These are phyloP conservation scores for Orbilia ellipsospora DNA, from an alignment of 2,329 filamentous ascomycete genomes.

Conservation along the genomic window DNA sequence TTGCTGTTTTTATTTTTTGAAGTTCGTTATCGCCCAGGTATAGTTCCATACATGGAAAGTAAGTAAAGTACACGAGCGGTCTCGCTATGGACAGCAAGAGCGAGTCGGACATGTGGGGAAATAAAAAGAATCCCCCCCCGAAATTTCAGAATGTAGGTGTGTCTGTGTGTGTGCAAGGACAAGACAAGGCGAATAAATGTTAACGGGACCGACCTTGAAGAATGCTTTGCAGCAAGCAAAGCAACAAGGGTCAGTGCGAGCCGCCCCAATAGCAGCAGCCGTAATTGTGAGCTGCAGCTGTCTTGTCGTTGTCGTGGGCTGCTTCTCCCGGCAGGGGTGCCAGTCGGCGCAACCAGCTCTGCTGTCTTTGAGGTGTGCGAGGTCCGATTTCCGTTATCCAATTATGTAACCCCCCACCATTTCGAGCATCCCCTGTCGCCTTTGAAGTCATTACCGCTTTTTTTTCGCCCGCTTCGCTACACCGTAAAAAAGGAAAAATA, in stretches of 20 bases:
- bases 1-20: constrained; percentile 15
- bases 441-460: constrained; percentile 40
- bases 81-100: not conserved
- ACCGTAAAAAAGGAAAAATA: constrained; percentile 16
- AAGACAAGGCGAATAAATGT: too few species aligned
- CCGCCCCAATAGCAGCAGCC: constrained; percentile 49
- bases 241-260: constrained; percentile 19
- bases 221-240: constrained; percentile 13
- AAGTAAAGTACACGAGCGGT: too few species aligned
- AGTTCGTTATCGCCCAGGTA: constrained; percentile 25
- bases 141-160: not conserved
- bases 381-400: constrained; percentile 53
- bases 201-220: not conserved
- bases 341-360: constrained; percentile 7
- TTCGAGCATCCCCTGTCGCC: constrained; percentile 25
- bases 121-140: not conserved
- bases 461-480: constrained; percentile 23
- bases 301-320: constrained; percentile 24
- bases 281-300: constrained; percentile 50
- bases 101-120: constrained; percentile 46
- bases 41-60: too few species aligned
- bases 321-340: constrained; percentile 13
- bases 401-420: constrained; percentile 54
- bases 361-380: constrained; percentile 13
- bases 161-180: not conserved